phyloP scores from a whole-genome alignment of 768 basidiomycete species.

The Asterophora parasitica region DNA sequence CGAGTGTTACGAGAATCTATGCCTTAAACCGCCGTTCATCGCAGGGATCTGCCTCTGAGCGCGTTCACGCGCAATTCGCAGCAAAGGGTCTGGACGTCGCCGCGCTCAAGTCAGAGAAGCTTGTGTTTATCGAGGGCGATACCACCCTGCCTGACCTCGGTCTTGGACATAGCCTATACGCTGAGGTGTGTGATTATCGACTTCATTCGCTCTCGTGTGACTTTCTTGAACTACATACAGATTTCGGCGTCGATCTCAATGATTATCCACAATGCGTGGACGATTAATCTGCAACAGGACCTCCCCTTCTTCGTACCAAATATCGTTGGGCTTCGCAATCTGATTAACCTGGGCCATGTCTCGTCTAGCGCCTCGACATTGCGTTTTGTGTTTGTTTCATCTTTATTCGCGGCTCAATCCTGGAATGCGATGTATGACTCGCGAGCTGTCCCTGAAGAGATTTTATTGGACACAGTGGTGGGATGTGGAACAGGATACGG shows the following conservation, averaged over 20 bases:
- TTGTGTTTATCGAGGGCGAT: constrained; percentile 32
- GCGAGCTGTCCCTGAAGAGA: constrained; percentile 29
- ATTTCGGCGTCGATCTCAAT: constrained; percentile 26
- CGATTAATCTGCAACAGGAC: constrained; percentile 38
- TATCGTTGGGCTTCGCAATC: constrained; percentile 39
- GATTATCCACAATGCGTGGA: constrained; percentile 40
- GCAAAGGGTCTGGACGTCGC: constrained; percentile 25
- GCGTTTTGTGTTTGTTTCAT: constrained; percentile 36
- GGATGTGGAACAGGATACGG: constrained; percentile 39
- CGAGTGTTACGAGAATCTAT: constrained; percentile 12
- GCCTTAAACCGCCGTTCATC: constrained; percentile 13
- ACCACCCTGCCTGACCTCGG: constrained; percentile 24
- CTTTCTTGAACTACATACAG: constrained; percentile 14
- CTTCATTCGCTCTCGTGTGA: background rate
- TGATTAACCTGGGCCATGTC: constrained; percentile 35
- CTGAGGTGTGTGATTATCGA: constrained; percentile 15
- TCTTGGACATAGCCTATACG: constrained; percentile 17
- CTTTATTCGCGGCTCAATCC: constrained; percentile 26
- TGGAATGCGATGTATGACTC: constrained; percentile 23
- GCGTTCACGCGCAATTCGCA: constrained; percentile 15
- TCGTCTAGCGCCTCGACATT: constrained; percentile 20
- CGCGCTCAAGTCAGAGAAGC: constrained; percentile 25
- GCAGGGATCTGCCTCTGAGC: constrained; percentile 10
- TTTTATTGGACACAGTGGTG: constrained; percentile 23
- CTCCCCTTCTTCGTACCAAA: constrained; percentile 47